Percentiles rank a stretch among this genome's conserved stretches.
phyloP scores from a whole-genome alignment of 257 asterid genomes.

The Thymus quinquecostatus region DNA sequence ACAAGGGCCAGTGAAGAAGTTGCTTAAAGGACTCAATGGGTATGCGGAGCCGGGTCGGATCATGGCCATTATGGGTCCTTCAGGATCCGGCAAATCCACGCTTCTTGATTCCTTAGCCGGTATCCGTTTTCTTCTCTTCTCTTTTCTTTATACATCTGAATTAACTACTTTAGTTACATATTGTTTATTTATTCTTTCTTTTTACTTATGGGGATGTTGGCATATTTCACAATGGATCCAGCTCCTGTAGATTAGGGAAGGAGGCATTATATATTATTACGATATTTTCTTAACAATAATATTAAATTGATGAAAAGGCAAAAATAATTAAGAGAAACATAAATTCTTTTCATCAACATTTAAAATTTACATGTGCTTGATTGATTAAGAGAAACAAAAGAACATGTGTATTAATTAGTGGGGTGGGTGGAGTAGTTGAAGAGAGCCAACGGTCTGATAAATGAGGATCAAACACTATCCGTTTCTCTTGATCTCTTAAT shows the following conservation, averaged over 20 bases:
- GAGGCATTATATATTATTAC: too few species aligned
- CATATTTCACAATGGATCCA: too few species aligned
- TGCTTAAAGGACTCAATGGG: slow-evolving; percentile 78
- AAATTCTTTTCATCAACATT: neutral
- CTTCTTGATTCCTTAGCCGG: slow-evolving; percentile 98
- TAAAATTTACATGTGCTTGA: neutral
- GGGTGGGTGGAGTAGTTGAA: slow-evolving; percentile 27
- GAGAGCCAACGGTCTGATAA: slow-evolving; percentile 12
- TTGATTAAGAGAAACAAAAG: neutral
- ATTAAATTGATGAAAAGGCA: neutral
- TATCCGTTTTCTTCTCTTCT: slow-evolving; percentile 9
- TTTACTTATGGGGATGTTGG: too few species aligned
- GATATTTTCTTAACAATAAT: neutral
- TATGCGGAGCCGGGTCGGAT: slow-evolving; percentile 89
- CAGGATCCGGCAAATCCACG: slow-evolving; percentile 96
- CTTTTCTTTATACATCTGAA: neutral
- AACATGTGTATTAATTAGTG: slow-evolving; percentile 5
- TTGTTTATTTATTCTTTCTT: too few species aligned
- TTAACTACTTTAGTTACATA: too few species aligned
- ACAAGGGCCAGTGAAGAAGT: slow-evolving; percentile 66
- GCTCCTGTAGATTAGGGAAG: too few species aligned
- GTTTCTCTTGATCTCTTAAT: neutral
- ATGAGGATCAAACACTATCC: slow-evolving; percentile 4
- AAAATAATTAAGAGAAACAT: neutral
- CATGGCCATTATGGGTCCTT: slow-evolving; percentile 99